phyloP scores from a whole-genome alignment of 352 stramenopile species.

The Phytopythium chamaehyphon region DNA sequence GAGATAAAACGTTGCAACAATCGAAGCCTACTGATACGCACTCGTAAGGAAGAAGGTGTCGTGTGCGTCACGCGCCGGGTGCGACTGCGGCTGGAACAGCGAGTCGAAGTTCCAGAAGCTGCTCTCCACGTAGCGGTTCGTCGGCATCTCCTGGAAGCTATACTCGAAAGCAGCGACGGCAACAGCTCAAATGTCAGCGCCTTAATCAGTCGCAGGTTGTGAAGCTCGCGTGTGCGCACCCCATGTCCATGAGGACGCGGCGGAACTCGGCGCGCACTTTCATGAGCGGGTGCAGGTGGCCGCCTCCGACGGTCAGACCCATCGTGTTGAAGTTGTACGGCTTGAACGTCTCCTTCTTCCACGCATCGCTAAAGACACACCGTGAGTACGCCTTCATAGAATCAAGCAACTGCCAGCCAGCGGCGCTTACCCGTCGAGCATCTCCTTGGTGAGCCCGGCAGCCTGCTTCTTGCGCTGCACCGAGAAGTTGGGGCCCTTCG shows the following conservation, averaged over 20 bases:
- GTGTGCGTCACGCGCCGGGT: conserved; percentile 98
- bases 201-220: no score
- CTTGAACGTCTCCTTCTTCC: conserved; percentile 97
- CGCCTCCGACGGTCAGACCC: conserved; percentile 91
- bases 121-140: conserved; percentile 98
- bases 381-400: conserved; percentile 6
- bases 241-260: conserved; percentile 99
- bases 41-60: conserved; percentile 99
- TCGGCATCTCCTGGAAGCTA: conserved; percentile 99
- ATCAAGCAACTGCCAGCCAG: background rate
- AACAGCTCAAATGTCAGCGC: no score
- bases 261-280: conserved; percentile 98
- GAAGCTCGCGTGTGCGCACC: conserved; percentile 38
- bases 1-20: background rate
- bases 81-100: conserved; percentile 99
- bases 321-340: conserved; percentile 99
- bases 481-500: conserved; percentile 91
- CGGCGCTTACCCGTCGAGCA: conserved; percentile 90
- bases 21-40: conserved; percentile 31
- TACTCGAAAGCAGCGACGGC: background rate
- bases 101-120: conserved; percentile 99
- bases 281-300: conserved; percentile 97
- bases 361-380: conserved; percentile 63
- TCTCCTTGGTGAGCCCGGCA: conserved; percentile 97
- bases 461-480: conserved; percentile 94